Percentiles rank a stretch among this genome's conserved stretches.
Conservation (phyloP, 2,329 filamentous ascomycete species). For the Penicillium frequentans region DNA sequence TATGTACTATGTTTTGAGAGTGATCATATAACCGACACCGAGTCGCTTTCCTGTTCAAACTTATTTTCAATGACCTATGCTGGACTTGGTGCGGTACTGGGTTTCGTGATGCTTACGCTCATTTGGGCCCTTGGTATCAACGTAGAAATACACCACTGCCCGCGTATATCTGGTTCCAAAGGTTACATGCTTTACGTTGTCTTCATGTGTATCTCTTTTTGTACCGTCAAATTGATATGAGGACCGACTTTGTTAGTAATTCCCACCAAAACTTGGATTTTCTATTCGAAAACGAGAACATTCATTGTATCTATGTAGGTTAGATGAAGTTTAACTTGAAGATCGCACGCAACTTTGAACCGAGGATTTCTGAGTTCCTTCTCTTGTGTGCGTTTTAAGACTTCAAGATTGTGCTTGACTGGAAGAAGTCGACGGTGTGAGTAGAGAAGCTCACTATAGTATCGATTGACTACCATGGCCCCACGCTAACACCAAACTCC, state of each 20-base stretch:
- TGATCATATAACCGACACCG: slow-evolving; percentile 21
- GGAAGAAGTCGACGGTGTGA: not conserved
- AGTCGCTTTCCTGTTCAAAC: slow-evolving; percentile 18
- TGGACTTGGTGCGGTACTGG: no score
- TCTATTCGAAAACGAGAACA: no score
- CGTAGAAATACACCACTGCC: not conserved
- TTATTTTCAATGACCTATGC: not conserved
- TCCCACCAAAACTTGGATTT: no score
- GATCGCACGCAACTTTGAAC: no score
- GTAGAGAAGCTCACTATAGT: not conserved
- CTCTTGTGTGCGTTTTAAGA: not conserved
- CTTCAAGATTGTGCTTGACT: not conserved
- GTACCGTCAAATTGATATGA: no score
- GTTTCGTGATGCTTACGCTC: not conserved
- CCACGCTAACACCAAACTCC: no score
- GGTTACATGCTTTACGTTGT: no score
- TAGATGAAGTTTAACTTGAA: no score
- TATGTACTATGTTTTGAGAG: slow-evolving; percentile 28
- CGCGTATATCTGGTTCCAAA: no score
- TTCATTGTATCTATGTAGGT: no score
- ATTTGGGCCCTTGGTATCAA: not conserved
- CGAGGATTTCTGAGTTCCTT: not conserved
- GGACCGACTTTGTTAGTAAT: no score
- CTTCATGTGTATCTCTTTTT: no score
- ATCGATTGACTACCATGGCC: not conserved